Base-by-base conservation (phyloP, 768 basidiomycete species). In the Hericium erinaceus region DNA sequence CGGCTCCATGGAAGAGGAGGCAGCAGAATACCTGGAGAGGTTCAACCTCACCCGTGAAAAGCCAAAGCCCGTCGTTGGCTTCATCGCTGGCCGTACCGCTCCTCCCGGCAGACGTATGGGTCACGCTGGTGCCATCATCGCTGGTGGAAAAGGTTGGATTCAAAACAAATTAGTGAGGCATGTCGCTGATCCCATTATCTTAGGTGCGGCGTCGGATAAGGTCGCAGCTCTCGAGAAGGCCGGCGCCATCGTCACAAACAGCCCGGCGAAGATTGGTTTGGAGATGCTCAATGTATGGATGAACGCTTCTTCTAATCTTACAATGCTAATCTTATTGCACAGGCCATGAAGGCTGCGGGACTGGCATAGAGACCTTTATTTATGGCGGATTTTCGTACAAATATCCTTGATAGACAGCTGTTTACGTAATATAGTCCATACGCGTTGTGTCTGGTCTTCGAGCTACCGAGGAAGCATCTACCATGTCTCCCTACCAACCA, bases 1-100 rank as follows among this genome's bases (percentile, higher is more conserved):
- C 61, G 97, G 97, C 20, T 88, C 92, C 8, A 97, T 98, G 95
- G 97, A 99, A 74, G 97, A 99, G 72, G 95, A 98, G 62, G 97
- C 97, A 7, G 97, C 97, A 5, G 97, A 94, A 64, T 98, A 95
- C 74, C 77, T 99, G 56, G 89, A 90, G 69, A 79, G 81, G 71
- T 87, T 90, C 77, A 99, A 99, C 79, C 90, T 92, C 75, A 92
- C 87, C 26, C 81, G 89, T 55, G 72, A 72, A 56, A 77, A 85
- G 63, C 92, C 92, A 57, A 99, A 99, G 74, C 97, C 97, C 52
- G 93, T 98, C 39, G 92, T 99, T 57, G 91, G 89, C 40, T 99
- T 99, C 74, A 98, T 99, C 67, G 97, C 97, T 57, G 97, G 97
- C 52, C 87, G 91, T 58, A 98, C 97, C 57, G 97, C 97, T 46